phyloP scores from a whole-genome alignment of 2,329 filamentous ascomycete genomes.

The Botrytis aclada region DNA sequence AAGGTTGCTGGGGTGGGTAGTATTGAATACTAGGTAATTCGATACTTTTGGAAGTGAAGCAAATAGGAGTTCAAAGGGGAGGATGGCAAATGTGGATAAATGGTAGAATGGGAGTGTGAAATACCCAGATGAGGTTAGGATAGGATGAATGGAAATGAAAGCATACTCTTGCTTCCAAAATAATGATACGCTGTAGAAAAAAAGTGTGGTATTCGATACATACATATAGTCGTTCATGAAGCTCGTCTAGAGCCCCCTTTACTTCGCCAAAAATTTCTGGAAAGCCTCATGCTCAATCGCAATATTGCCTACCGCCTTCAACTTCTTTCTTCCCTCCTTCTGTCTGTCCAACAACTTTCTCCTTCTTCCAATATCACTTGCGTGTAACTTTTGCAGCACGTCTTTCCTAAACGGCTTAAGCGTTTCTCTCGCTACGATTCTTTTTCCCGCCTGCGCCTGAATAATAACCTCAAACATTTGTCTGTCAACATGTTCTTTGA shows the following conservation, averaged over 20 bases:
- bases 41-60: neutral
- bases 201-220: neutral
- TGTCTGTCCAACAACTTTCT: constrained; percentile 93
- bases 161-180: neutral
- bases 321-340: constrained; percentile 87
- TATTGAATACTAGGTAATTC: neutral
- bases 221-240: neutral
- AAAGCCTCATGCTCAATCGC: constrained; percentile 96
- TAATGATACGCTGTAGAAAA: neutral
- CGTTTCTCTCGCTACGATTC: constrained; percentile 86
- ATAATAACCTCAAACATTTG: constrained; percentile 98
- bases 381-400: constrained; percentile 88
- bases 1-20: neutral
- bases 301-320: constrained; percentile 83
- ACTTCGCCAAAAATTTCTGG: constrained; percentile 88
- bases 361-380: constrained; percentile 77
- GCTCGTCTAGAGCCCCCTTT: constrained; percentile 22
- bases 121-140: neutral
- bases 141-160: neutral
- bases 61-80: neutral
- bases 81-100: neutral
- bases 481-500: constrained; percentile 93
- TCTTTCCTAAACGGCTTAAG: constrained; percentile 97
- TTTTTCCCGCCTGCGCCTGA: constrained; percentile 79
- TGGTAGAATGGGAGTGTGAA: neutral